phyloP scores from a whole-genome alignment of 208 protist species.

The Trichomonas gallinae region DNA sequence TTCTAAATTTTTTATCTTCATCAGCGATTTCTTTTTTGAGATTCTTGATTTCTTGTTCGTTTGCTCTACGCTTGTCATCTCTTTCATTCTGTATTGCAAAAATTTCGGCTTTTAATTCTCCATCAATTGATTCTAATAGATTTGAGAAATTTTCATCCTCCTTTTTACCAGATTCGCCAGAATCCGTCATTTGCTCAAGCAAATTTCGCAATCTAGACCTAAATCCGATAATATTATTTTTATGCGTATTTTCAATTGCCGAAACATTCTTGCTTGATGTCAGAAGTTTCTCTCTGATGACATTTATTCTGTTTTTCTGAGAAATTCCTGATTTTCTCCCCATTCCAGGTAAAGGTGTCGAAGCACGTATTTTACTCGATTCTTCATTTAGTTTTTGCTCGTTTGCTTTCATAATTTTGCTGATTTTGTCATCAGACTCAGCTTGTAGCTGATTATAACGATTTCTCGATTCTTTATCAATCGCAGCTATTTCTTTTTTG shows the following conservation, averaged over 20 bases:
- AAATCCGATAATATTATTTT: neutral
- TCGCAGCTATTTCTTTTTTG: neutral
- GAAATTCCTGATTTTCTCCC: neutral
- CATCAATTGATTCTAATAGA: neutral
- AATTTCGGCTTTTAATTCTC: neutral
- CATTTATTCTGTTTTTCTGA: neutral
- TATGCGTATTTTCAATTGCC: neutral
- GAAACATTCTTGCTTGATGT: neutral
- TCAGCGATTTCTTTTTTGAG: neutral
- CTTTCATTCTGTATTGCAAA: neutral
- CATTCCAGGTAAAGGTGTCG: neutral
- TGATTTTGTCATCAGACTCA: neutral
- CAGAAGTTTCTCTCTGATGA: neutral
- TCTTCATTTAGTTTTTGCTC: neutral
- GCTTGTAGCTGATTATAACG: neutral
- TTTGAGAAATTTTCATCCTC: neutral
- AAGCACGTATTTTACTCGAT: neutral
- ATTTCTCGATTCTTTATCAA: neutral
- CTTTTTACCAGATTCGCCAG: neutral
- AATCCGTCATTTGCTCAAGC: neutral
- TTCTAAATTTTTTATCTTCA: neutral
- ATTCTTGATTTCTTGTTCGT: neutral
- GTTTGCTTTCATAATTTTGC: neutral
- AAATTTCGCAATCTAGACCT: neutral
- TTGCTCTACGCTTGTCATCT: neutral